Conservation (phyloP, 441 rosid genomes). For the Flueggea neowawraea region DNA sequence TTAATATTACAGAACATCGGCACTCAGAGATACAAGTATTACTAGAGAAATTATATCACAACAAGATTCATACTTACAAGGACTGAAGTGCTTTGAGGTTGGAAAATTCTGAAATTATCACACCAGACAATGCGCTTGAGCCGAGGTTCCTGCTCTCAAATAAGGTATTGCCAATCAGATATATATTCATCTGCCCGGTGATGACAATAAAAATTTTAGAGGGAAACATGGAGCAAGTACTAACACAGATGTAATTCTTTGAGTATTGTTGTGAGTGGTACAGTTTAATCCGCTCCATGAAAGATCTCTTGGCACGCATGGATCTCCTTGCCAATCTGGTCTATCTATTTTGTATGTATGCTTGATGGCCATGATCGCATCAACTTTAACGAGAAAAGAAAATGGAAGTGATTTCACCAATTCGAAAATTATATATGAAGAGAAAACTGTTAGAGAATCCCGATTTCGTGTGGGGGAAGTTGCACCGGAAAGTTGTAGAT, state of each 20-base stretch:
- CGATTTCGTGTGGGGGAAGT: no score
- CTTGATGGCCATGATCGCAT: slow-evolving; percentile 23
- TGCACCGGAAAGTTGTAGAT: no score
- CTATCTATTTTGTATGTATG: slow-evolving; percentile 4
- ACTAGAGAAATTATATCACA: no score
- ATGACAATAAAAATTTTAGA: no score
- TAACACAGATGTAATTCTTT: slow-evolving; percentile 31
- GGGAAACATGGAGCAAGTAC: no score
- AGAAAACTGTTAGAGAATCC: no score
- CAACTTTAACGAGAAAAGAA: slow-evolving; percentile 5
- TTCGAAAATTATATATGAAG: no score
- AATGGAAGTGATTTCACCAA: no score
- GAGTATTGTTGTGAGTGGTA: slow-evolving; percentile 15
- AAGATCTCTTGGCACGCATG: slow-evolving; percentile 24
- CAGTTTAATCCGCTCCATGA: slow-evolving; percentile 33
- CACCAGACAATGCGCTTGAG: slow-evolving; percentile 19
- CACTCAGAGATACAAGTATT: no score
- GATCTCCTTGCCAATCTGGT: slow-evolving; percentile 38
- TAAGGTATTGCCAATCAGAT: no score
- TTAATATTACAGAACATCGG: no score
- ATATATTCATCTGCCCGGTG: no score
- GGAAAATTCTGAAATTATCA: slow-evolving; percentile 13
- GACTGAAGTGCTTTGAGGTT: slow-evolving; percentile 1
- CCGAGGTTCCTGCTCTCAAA: slow-evolving; percentile 18
- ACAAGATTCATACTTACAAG: slow-evolving; percentile 15